phyloP scores from a whole-genome alignment of 2,329 filamentous ascomycete genomes.

The Hypoxylon sp. region DNA sequence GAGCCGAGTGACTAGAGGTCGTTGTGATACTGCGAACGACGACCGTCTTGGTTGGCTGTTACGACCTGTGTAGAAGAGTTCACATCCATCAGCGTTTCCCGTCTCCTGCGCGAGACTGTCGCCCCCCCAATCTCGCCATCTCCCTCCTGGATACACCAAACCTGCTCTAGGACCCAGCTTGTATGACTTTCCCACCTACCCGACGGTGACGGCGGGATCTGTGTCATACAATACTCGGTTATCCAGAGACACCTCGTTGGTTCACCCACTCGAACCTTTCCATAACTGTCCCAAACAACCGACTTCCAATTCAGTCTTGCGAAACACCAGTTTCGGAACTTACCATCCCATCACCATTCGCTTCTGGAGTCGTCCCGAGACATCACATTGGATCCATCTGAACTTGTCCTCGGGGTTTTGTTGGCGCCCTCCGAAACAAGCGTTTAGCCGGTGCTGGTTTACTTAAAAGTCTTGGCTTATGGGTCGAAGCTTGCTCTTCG shows the following conservation, averaged over 20 bases:
- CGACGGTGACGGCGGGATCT: conserved; percentile 55
- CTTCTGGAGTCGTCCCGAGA: conserved; percentile 42
- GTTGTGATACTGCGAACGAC: conserved; percentile 41
- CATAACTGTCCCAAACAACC: conserved; percentile 46
- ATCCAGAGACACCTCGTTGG: conserved; percentile 53
- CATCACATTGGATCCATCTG: conserved; percentile 38
- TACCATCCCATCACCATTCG: conserved; percentile 45
- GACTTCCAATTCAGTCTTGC: conserved; percentile 45
- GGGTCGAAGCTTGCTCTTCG: conserved; percentile 35
- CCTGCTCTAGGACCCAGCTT: conserved; percentile 46
- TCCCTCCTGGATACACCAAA: conserved; percentile 43
- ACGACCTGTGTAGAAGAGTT: conserved; percentile 34
- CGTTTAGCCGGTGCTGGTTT: conserved; percentile 37
- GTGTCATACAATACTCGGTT: conserved; percentile 55
- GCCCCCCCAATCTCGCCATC: conserved; percentile 37
- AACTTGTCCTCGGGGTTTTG: conserved; percentile 37
- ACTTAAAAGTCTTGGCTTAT: conserved; percentile 45
- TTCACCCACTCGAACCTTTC: conserved; percentile 44
- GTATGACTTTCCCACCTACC: conserved; percentile 51
- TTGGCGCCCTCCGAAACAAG: conserved; percentile 42
- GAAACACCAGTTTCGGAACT: conserved; percentile 47
- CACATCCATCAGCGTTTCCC: conserved; percentile 25
- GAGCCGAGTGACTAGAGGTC: conserved; percentile 43
- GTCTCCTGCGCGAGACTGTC: conserved; percentile 40
- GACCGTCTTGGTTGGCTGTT: conserved; percentile 37